phyloP scores from a whole-genome alignment of 1,139 yeast genomes.

The Pichia sp. region DNA sequence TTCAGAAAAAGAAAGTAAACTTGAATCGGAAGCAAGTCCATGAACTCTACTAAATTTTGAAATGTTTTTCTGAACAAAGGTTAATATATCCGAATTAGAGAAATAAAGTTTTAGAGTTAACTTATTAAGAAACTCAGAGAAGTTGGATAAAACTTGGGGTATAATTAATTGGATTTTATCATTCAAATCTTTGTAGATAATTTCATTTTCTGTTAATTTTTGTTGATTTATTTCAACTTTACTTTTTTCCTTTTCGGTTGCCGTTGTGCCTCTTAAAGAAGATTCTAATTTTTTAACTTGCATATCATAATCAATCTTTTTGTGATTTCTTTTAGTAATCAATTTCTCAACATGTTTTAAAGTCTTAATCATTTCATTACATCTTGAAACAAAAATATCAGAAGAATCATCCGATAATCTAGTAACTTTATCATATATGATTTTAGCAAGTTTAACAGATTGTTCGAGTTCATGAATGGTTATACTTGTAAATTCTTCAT shows the following conservation, averaged over 20 bases:
- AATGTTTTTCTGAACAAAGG: conserved; percentile 30
- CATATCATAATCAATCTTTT: conserved; percentile 39
- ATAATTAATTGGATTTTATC: conserved; percentile 36
- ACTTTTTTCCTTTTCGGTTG: conserved; percentile 37
- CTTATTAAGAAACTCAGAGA: conserved; percentile 46
- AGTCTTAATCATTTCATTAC: conserved; percentile 37
- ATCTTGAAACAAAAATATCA: conserved; percentile 32
- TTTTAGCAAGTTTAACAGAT: conserved; percentile 29
- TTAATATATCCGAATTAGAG: conserved; percentile 31
- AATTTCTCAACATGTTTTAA: conserved; percentile 37
- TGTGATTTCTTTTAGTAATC: conserved; percentile 40
- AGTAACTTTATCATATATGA: conserved; percentile 31
- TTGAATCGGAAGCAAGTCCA: conserved; percentile 31
- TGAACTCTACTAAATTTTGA: conserved; percentile 35
- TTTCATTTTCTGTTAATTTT: conserved; percentile 31
- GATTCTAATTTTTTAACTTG: conserved; percentile 36
- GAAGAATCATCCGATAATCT: conserved; percentile 32
- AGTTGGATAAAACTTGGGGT: conserved; percentile 41
- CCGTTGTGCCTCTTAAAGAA: conserved; percentile 31
- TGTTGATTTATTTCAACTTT: conserved; percentile 32
- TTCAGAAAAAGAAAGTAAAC: conserved; percentile 16
- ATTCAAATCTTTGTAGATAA: conserved; percentile 35
- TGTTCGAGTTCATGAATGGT: conserved; percentile 27
- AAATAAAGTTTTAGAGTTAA: conserved; percentile 34
- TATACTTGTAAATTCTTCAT: conserved; percentile 24